These are phyloP conservation scores for Zygotorulaspora chibaensis DNA, from an alignment of 805 yeast genomes.

Conservation along the genomic window DNA sequence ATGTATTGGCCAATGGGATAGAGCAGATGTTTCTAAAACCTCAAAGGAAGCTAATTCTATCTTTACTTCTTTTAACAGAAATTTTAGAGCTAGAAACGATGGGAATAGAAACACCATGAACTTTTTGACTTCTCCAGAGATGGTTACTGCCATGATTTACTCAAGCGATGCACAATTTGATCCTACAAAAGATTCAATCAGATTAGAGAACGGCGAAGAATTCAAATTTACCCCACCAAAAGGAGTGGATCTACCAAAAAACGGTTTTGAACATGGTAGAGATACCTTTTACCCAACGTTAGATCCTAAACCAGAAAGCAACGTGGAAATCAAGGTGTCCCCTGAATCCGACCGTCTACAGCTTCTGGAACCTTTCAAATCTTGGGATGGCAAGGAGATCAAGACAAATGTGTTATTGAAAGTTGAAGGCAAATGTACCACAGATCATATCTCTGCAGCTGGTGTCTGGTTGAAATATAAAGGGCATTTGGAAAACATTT, in stretches of 20 bases:
- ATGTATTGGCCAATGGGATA: conserved; percentile 99
- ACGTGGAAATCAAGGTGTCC: conserved; percentile 61
- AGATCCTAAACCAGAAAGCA: conserved; percentile 61
- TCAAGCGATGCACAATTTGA: conserved; percentile 90
- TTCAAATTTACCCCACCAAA: conserved; percentile 77
- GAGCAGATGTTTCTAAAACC: conserved; percentile 66
- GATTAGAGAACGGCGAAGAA: conserved; percentile 59
- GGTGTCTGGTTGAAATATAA: conserved; percentile 98
- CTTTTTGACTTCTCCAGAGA: conserved; percentile 96
- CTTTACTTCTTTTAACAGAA: conserved; percentile 95
- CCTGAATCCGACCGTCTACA: conserved; percentile 91
- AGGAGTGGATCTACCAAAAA: conserved; percentile 79
- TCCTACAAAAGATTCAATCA: conserved; percentile 83
- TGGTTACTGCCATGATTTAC: conserved; percentile 95
- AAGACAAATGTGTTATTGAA: conserved; percentile 72
- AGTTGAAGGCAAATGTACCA: conserved; percentile 97
- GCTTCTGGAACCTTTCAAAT: conserved; percentile 77
- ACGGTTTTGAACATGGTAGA: conserved; percentile 76
- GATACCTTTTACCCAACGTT: conserved; percentile 66
- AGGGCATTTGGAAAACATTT: conserved; percentile 94
- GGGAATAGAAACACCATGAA: conserved; percentile 98
- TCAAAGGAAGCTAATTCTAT: conserved; percentile 76
- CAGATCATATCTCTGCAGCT: conserved; percentile 98
- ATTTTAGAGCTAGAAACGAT: conserved; percentile 96
- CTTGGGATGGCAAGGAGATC: conserved; percentile 85